phyloP scores from a whole-genome alignment of 1,284 basidiomycete species.

The Golubevia sp. region DNA sequence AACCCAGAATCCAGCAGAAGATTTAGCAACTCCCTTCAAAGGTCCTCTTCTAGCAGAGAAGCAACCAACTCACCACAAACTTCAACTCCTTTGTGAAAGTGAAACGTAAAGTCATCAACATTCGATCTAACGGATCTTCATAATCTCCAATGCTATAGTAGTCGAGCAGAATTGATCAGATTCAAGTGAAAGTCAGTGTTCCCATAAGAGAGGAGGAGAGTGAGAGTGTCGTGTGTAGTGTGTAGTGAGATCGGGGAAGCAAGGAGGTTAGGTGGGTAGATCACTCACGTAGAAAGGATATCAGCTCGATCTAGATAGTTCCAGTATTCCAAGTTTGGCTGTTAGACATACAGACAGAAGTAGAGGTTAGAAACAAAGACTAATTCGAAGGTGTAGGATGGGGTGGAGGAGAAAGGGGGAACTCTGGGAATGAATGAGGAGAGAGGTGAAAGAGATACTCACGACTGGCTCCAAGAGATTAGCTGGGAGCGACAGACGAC shows the following conservation, averaged over 20 bases:
- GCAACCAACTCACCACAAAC: conserved; percentile 34
- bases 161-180: too few relatives aligned
- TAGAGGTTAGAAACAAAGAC: not conserved
- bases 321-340: conserved; percentile 60
- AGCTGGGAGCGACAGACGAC: conserved; percentile 51
- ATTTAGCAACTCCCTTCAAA: too few relatives aligned
- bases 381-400: too few relatives aligned
- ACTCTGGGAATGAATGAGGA: not conserved
- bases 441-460: not conserved
- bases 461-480: conserved; percentile 52
- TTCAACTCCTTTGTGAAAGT: conserved; percentile 56
- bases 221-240: too few relatives aligned
- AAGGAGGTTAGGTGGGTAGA: too few relatives aligned
- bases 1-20: too few relatives aligned
- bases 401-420: not conserved
- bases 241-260: too few relatives aligned
- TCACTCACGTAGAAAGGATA: conserved; percentile 76
- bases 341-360: conserved; percentile 3
- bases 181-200: too few relatives aligned
- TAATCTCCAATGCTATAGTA: conserved; percentile 28
- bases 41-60: too few relatives aligned
- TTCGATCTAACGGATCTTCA: conserved; percentile 52
- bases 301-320: conserved; percentile 92
- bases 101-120: conserved; percentile 52
- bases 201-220: too few relatives aligned